These are phyloP conservation scores for Ophiostoma australiae DNA, from an alignment of 2,329 filamentous ascomycete species.

Conservation along the genomic window DNA sequence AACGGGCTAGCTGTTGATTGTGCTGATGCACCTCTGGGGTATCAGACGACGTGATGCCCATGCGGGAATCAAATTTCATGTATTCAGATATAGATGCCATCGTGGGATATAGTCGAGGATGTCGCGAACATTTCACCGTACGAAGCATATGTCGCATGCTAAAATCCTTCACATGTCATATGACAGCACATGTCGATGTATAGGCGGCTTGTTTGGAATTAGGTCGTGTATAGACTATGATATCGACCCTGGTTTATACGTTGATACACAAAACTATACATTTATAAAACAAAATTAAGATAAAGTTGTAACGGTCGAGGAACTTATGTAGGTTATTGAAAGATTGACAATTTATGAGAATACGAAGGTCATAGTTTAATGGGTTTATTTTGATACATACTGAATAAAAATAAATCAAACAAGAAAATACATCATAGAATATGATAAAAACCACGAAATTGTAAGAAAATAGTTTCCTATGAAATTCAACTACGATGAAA, in stretches of 20 bases:
- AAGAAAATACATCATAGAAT: too few relatives aligned
- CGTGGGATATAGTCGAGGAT: neutral
- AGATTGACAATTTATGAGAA: too few relatives aligned
- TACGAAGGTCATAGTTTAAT: too few relatives aligned
- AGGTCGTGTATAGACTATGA: neutral
- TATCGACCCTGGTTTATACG: neutral
- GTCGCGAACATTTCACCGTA: neutral
- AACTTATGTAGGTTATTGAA: neutral
- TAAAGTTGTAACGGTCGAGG: neutral
- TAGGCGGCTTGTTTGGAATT: neutral
- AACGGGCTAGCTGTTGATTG: neutral
- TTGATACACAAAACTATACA: neutral
- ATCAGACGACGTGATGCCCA: neutral
- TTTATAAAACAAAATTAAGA: neutral
- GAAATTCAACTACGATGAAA: too few relatives aligned
- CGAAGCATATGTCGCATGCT: neutral
- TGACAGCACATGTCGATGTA: neutral
- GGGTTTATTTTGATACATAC: too few relatives aligned
- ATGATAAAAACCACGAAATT: too few relatives aligned
- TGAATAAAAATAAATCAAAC: neutral
- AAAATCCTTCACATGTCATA: neutral
- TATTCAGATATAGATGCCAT: neutral
- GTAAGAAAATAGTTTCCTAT: too few relatives aligned
- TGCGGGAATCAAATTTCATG: neutral
- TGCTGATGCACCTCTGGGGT: constrained; percentile 5